Evolutionary conservation across 1,139 yeast genomes (phyloP).

Genomic region (Tardiomyces depauwii): DNA sequence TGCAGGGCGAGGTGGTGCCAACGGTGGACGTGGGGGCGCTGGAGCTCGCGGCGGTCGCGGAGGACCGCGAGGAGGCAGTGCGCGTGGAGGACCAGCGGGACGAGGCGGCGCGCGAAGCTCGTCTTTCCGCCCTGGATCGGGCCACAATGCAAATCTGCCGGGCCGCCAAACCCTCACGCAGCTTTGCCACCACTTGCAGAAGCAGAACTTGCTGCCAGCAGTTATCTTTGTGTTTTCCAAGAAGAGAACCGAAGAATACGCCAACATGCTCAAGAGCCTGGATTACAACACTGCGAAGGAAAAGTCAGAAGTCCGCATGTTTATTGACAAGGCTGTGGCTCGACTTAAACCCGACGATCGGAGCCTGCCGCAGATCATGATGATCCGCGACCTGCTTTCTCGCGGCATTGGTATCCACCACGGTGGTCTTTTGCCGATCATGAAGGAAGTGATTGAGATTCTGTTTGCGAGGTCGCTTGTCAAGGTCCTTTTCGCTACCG

Average conservation of each 20-base stretch:
- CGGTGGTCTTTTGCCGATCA: constrained; percentile 92
- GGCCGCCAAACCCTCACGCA: constrained; percentile 34
- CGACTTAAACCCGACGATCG: constrained; percentile 87
- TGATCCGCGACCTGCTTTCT: constrained; percentile 69
- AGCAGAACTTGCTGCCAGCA: constrained; percentile 67
- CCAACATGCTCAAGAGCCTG: constrained; percentile 59
- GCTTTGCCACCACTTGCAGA: constrained; percentile 61
- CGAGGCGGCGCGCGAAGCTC: constrained; percentile 14
- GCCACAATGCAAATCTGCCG: constrained; percentile 51
- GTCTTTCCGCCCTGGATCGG: constrained; percentile 12
- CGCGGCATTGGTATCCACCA: constrained; percentile 97
- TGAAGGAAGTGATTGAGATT: constrained; percentile 90
- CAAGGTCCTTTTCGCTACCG: constrained; percentile 91
- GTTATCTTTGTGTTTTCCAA: constrained; percentile 91
- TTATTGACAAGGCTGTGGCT: constrained; percentile 78
- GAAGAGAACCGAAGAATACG: constrained; percentile 87
- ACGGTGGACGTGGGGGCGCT: constrained; percentile 2
- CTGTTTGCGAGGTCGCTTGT: constrained; percentile 77
- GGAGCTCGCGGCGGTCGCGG: constrained; percentile 27
- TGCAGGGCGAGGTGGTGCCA: constrained; percentile 10
- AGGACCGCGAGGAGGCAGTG: constrained; percentile 24
- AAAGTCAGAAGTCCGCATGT: constrained; percentile 85
- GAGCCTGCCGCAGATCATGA: constrained; percentile 79
- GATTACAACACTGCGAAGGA: constrained; percentile 79
- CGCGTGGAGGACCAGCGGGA: constrained; percentile 26